Evolutionary conservation across 495 filamentous ascomycete species (phyloP).

Genomic region (Penicillium daleae): DNA sequence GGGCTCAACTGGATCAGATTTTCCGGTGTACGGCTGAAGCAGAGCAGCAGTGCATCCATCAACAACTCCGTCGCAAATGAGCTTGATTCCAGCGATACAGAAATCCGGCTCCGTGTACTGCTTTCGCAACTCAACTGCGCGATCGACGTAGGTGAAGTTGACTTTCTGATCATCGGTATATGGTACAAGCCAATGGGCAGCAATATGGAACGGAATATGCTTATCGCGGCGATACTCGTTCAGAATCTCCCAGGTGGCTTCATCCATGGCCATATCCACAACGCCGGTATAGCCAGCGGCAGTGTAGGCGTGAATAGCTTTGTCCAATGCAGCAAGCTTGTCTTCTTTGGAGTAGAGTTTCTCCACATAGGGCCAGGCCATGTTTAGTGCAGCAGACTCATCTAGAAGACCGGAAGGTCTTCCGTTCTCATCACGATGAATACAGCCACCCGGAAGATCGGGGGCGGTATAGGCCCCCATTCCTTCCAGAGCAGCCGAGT

Average conservation of each 20-base stretch:
- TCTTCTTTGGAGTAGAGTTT: conserved; percentile 54
- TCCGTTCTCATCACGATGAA: conserved; percentile 57
- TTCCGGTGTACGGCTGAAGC: conserved; percentile 58
- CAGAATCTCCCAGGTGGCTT: conserved; percentile 61
- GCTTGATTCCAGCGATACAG: conserved; percentile 65
- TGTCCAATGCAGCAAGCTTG: conserved; percentile 52
- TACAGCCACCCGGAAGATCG: conserved; percentile 60
- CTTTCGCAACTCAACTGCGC: conserved; percentile 57
- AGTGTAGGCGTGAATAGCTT: conserved; percentile 56
- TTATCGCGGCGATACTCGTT: conserved; percentile 47
- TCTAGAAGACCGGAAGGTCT: conserved; percentile 58
- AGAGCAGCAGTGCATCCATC: conserved; percentile 69
- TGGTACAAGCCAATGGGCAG: conserved; percentile 64
- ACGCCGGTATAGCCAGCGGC: conserved; percentile 63
- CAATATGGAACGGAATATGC: conserved; percentile 59
- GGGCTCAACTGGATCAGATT: conserved; percentile 48
- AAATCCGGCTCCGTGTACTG: conserved; percentile 58
- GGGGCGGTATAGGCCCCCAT: conserved; percentile 50
- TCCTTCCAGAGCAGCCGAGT: conserved; percentile 56
- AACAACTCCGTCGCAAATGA: conserved; percentile 70
- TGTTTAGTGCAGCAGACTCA: conserved; percentile 58
- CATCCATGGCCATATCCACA: conserved; percentile 75
- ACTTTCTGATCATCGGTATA: conserved; percentile 25
- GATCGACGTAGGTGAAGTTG: conserved; percentile 50
- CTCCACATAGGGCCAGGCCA: conserved; percentile 64